These are phyloP conservation scores for Rhodotorula taiwanensis DNA, from an alignment of 768 basidiomycete species.

Conservation along the genomic window DNA sequence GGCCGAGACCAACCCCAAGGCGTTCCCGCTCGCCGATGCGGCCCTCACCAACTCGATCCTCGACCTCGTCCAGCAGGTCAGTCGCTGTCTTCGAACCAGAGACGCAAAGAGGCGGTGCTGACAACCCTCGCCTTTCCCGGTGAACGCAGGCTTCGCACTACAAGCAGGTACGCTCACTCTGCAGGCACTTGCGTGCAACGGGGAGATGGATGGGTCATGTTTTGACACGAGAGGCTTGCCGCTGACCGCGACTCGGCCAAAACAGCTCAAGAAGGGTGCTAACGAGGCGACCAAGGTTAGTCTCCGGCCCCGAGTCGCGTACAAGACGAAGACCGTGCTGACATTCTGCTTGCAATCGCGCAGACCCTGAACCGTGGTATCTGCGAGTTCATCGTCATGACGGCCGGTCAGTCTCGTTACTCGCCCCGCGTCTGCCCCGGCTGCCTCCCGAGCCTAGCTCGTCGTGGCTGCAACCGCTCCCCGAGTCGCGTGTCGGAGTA, in stretches of 20 bases:
- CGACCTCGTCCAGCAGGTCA: conserved; percentile 67
- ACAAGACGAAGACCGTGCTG: not conserved
- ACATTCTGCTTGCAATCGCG: rapidly evolving
- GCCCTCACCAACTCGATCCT: conserved; percentile 92
- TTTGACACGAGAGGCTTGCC: too few relatives aligned
- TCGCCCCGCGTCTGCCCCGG: not conserved
- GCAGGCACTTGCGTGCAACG: too few relatives aligned
- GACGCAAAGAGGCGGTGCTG: too few relatives aligned
- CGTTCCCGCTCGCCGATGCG: conserved; percentile 57
- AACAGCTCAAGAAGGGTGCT: conserved; percentile 74
- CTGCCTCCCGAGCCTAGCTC: not conserved
- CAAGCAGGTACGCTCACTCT: conserved; percentile 59
- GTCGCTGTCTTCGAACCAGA: too few relatives aligned
- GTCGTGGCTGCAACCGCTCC: too few relatives aligned
- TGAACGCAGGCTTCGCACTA: conserved; percentile 81
- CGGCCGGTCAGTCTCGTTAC: conserved; percentile 46
- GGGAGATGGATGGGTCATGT: too few relatives aligned
- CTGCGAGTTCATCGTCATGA: conserved; percentile 94
- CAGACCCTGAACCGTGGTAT: conserved; percentile 71
- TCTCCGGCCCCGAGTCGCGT: conserved; percentile 46
- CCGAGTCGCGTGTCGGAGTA: too few relatives aligned
- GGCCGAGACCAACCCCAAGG: conserved; percentile 38
- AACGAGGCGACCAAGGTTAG: conserved; percentile 88
- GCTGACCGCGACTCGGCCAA: not conserved
- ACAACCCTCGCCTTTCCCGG: too few relatives aligned